Base-by-base conservation (phyloP, 768 basidiomycete genomes). In the Stropharia rugosoannulata region DNA sequence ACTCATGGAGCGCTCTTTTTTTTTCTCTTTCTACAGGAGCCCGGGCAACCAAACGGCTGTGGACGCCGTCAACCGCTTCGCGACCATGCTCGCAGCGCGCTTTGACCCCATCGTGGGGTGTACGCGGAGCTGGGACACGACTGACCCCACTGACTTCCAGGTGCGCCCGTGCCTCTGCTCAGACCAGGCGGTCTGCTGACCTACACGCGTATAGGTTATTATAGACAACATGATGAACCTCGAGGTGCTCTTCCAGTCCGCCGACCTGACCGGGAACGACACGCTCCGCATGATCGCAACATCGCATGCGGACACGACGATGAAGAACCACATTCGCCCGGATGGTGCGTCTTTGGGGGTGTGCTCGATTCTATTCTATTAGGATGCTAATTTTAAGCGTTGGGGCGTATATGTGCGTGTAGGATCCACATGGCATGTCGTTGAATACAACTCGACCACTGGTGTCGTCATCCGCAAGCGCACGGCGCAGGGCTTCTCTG, bases 211-310 rank as follows among this genome's bases (percentile, higher is more conserved):
- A 25, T 18, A 72, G 82, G 86, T 89, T 48, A 87, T 89, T 66
- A 87, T 89, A 44, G 87, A 89, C 71, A 88, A 87, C 65, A 87
- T 89, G 86, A 87, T 90, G 85, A 89, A 85, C 61, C 78, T 90
- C 16, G 85, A 89, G 67, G 73, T 86, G 13, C 68, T 88, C n/a
- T 84, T 84, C 64, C 75, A 75, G 5, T 81, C 82, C 5, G 81
- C 75, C 40, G 70, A 70, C n/a, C 68, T 88, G 19, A 88, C 84
- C 0, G 79, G 81, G 1, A 87, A 89, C 59, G 62, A 74, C 5
- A 86, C 82, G 0, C 69, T 87, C 13, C 72, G 76, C 18, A 68
- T 81, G 16, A 88, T 89, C 25, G 87, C 87, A 5, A 80, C 77
- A 29, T 74, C 73, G 7, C 87, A 89, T 61, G 85, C 87, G 1